phyloP scores from a whole-genome alignment of 1,284 basidiomycete genomes.

The Prillingera fragicola region DNA sequence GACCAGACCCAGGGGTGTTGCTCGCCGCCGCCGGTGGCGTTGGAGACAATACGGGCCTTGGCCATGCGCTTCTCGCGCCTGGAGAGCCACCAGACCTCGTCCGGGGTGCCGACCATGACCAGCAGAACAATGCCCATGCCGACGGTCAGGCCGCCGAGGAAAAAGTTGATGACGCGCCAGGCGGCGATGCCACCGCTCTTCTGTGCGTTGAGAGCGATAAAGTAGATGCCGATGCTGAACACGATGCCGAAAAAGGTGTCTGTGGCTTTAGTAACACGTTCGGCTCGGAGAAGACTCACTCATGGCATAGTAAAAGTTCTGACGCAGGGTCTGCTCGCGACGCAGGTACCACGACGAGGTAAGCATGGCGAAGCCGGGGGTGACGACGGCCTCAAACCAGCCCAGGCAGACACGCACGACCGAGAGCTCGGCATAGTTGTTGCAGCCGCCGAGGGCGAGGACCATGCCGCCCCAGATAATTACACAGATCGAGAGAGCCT shows the following conservation, averaged over 20 bases:
- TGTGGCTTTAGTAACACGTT: too few species aligned
- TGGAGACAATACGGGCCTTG: slow-evolving; percentile 25
- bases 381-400: slow-evolving; percentile 27
- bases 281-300: slow-evolving; percentile 15
- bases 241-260: slow-evolving; percentile 17
- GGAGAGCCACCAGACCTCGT: slow-evolving; percentile 28
- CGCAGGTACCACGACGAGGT: slow-evolving; percentile 33
- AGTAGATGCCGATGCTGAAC: slow-evolving; percentile 22
- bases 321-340: slow-evolving; percentile 22
- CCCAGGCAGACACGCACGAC: slow-evolving; percentile 27
- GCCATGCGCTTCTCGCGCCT: slow-evolving; percentile 29
- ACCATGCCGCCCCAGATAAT: slow-evolving; percentile 25
- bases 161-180: slow-evolving; percentile 35
- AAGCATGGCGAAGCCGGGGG: slow-evolving; percentile 18
- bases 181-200: slow-evolving; percentile 17
- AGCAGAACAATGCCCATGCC: slow-evolving; percentile 15
- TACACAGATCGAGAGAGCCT: slow-evolving; percentile 14
- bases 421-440: slow-evolving; percentile 25
- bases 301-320: slow-evolving; percentile 27
- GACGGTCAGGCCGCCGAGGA: slow-evolving; percentile 28
- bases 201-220: slow-evolving; percentile 21
- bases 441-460: slow-evolving; percentile 22
- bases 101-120: slow-evolving; percentile 25
- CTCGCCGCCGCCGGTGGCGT: slow-evolving; percentile 19
- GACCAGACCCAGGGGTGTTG: slow-evolving; percentile 27